Base-by-base conservation (phyloP, 495 filamentous ascomycete genomes). In the Rostrohypoxylon terebratum region DNA sequence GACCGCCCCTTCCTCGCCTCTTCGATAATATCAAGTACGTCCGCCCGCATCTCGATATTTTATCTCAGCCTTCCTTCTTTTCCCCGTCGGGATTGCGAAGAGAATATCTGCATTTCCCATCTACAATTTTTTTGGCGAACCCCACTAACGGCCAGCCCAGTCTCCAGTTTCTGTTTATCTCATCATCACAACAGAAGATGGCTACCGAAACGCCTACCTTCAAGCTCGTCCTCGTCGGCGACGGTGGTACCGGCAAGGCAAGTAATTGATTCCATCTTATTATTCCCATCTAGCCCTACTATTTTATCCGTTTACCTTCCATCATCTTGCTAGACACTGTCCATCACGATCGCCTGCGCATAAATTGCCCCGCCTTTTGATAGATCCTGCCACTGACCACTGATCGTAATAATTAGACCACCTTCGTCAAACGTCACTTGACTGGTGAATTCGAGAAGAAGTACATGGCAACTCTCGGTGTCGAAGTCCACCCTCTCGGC, bases 401-500 rank as follows among this genome's bases (percentile, higher is more conserved):
- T 68, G 44, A 77, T 82, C 74, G 50, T 71, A 4, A 62, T 67
- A 44, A 47, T 45, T 81, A 99, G 96, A 99, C 96, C 80, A 99
- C 96, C 80, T 99, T 99, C 88, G 96, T 99, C 86, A 99, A 98
- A 90, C 96, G 96, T 77, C 96, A 99, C 83, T 86, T 98, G 87
- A 98, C 96, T 80, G 96, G 96, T 73, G 96, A 99, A 81, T 99
- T 99, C 81, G 96, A 99, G 89, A 99, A 99, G 91, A 99, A 98
- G 87, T 99, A 99, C 84, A 98, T 99, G 82, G 96, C 96, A 71
- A 99, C 96, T 63, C 91, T 99, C 66, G 96, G 96, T 92, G 96
- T 99, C 76, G 96, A 99, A 82, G 96, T 99, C 74, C 96, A 99
- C 85, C 93, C 94, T 80, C 91, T 97, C 68, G 90, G 87, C 76